These are phyloP conservation scores for Cercospora berteroae DNA, from an alignment of 2,329 filamentous ascomycete species.

Conservation along the genomic window DNA sequence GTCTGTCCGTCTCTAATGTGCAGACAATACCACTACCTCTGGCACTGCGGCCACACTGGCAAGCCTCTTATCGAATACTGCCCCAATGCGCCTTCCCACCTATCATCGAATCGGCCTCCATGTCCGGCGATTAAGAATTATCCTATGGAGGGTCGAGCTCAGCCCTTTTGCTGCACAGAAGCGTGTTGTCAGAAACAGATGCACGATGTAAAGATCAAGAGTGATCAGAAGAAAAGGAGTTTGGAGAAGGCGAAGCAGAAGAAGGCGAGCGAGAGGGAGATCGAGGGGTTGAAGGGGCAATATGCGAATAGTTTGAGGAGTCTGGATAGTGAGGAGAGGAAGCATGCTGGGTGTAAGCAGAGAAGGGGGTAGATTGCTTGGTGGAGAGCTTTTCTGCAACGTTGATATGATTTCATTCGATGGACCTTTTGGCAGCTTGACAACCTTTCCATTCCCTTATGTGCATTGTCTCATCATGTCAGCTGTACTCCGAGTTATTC, in stretches of 20 bases:
- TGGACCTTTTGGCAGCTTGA: no score
- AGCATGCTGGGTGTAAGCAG: conserved; percentile 12
- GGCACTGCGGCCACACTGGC: conserved; percentile 13
- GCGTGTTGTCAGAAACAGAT: conserved; percentile 10
- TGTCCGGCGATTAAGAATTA: background rate
- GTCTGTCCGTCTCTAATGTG: background rate
- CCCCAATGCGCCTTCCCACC: background rate
- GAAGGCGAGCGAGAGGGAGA: background rate
- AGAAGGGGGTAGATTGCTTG: background rate
- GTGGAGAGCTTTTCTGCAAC: background rate
- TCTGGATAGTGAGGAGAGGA: conserved; percentile 1
- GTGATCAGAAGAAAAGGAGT: conserved; percentile 12
- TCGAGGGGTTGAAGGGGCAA: background rate
- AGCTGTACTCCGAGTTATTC: no score
- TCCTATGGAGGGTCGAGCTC: conserved; percentile 4
- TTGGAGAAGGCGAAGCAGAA: conserved; percentile 8
- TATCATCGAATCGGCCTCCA: background rate
- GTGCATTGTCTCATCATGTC: no score
- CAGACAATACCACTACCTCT: conserved; percentile 10
- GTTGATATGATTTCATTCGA: background rate
- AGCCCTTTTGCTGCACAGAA: conserved; percentile 5
- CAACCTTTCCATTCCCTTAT: no score
- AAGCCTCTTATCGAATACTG: conserved; percentile 5
- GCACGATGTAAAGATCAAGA: conserved; percentile 2
- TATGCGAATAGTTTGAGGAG: conserved; percentile 6